Percentiles rank a stretch among this genome's conserved stretches.
phyloP scores from a whole-genome alignment of 2,329 filamentous ascomycete genomes.

The Dactylonectria macrodidyma region DNA sequence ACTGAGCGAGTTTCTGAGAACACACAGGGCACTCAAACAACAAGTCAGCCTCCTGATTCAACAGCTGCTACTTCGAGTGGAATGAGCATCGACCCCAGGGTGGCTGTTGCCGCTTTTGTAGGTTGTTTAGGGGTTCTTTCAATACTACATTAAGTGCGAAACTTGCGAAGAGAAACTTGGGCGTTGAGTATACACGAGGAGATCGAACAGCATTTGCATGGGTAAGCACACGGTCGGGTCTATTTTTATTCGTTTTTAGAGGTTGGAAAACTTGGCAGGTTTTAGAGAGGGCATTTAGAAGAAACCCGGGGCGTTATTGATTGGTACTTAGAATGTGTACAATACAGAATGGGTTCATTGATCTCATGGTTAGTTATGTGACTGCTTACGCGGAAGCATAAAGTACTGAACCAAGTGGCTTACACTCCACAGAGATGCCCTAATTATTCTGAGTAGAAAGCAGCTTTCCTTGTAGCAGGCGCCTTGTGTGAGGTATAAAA shows the following conservation, averaged over 20 bases:
- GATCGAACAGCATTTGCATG: conserved; percentile 7
- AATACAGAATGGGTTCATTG: background rate
- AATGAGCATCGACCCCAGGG: conserved; percentile 1
- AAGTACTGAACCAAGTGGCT: no score
- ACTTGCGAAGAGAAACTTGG: background rate
- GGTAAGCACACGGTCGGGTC: conserved; percentile 7
- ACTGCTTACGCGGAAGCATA: no score
- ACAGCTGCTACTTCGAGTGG: conserved; percentile 6
- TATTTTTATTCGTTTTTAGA: conserved; percentile 5
- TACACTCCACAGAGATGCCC: no score
- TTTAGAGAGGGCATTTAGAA: background rate
- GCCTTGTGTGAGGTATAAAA: no score
- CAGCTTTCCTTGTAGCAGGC: no score
- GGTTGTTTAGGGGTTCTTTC: background rate
- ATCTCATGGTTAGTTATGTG: background rate
- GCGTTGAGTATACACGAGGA: background rate
- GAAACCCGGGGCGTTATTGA: no score
- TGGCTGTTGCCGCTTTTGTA: conserved; percentile 1
- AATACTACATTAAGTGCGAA: background rate
- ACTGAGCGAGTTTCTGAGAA: background rate
- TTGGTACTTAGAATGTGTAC: background rate
- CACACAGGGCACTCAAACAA: background rate
- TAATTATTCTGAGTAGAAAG: no score
- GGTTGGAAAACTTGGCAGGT: background rate
- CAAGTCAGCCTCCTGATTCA: background rate